Percentiles rank a stretch among this genome's conserved stretches.
phyloP scores from a whole-genome alignment of 257 asterid species.

The Fraxinus americana region DNA sequence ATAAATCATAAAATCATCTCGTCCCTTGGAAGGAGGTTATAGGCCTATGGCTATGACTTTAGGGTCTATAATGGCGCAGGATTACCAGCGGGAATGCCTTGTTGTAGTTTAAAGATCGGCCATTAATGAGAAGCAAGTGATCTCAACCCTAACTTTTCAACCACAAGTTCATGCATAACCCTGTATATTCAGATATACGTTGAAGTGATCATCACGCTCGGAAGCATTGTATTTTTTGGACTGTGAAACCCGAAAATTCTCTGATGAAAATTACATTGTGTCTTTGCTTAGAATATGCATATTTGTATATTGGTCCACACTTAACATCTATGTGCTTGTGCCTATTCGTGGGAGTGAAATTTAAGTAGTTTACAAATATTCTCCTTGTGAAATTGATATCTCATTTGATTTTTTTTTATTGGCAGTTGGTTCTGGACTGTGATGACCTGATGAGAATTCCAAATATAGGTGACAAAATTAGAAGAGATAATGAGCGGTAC shows the following conservation, averaged over 20 bases:
- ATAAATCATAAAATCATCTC: neutral
- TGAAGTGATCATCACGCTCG: neutral
- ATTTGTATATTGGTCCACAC: neutral
- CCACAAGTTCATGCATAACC: neutral
- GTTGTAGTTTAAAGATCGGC: neutral
- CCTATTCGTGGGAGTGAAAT: neutral
- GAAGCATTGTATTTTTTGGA: neutral
- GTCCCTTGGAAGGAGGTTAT: neutral
- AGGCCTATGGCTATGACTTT: neutral
- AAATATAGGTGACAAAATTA: conserved; percentile 47
- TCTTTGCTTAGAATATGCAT: neutral
- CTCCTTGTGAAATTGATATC: neutral
- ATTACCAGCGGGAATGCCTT: neutral
- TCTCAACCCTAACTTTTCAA: neutral
- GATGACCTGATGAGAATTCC: conserved; percentile 80
- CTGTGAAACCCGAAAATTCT: neutral
- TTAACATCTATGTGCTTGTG: neutral
- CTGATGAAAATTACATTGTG: neutral
- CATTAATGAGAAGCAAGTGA: neutral
- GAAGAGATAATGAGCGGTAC: conserved; percentile 38
- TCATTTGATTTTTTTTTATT: neutral
- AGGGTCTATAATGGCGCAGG: neutral
- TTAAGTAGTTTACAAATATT: neutral
- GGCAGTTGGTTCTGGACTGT: conserved; percentile 81
- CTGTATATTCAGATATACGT: neutral